phyloP scores from a whole-genome alignment of 148 eudicot species.

The Fagopyrum esculentum region DNA sequence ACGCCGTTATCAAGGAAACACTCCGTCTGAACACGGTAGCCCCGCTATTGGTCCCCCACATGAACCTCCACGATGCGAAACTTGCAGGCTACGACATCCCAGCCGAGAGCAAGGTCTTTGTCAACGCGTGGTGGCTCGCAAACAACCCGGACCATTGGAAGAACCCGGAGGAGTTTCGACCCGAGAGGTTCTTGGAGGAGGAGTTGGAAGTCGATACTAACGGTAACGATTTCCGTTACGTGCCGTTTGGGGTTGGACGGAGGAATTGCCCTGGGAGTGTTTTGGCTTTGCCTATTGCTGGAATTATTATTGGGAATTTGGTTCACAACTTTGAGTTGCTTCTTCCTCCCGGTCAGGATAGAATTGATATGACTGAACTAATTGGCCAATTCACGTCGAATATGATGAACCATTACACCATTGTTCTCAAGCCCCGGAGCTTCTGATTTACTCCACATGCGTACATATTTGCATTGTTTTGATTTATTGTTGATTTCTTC shows the following conservation, averaged over 20 bases:
- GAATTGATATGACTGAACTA: slow-evolving; percentile 44
- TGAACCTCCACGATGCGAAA: slow-evolving; percentile 63
- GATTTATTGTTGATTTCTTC: too few relatives aligned
- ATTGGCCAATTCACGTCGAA: slow-evolving; percentile 70
- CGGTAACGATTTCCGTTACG: slow-evolving; percentile 45
- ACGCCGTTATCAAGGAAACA: slow-evolving; percentile 54
- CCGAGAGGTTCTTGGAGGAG: slow-evolving; percentile 61
- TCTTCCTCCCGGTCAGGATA: slow-evolving; percentile 33
- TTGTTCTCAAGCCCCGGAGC: slow-evolving; percentile 16
- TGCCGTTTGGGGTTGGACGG: slow-evolving; percentile 70
- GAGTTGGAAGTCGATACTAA: slow-evolving; percentile 44
- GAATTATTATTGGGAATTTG: slow-evolving; percentile 32
- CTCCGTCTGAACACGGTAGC: slow-evolving; percentile 47
- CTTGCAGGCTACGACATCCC: slow-evolving; percentile 58
- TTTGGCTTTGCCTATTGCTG: slow-evolving; percentile 58
- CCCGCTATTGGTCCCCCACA: slow-evolving; percentile 63
- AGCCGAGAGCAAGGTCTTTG: slow-evolving; percentile 50
- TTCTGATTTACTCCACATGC: not conserved
- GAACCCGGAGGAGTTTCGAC: slow-evolving; percentile 45
- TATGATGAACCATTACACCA: slow-evolving; percentile 48
- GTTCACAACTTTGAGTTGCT: slow-evolving; percentile 42
- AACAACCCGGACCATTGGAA: slow-evolving; percentile 62
- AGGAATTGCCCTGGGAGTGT: slow-evolving; percentile 71
- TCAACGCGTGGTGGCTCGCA: slow-evolving; percentile 75
- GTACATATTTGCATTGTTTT: too few relatives aligned